A percentile compares a stretch with the other conserved stretches of the same genome.
Evolutionary conservation across 192 early-diverging fungal species (phyloP).

Genomic region (Coemansia sp.): DNA sequence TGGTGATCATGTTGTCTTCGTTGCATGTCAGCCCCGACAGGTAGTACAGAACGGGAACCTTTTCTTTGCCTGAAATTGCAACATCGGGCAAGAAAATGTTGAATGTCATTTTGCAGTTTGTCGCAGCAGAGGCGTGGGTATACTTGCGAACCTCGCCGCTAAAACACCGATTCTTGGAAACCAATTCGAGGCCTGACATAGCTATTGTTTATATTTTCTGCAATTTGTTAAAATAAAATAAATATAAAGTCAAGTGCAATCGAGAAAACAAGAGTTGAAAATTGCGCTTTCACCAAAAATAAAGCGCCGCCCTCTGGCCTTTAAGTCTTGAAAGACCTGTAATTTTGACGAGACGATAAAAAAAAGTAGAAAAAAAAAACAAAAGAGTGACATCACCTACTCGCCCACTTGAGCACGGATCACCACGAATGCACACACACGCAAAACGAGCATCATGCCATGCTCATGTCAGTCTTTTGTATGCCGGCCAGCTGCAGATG

Average conservation of each 20-base stretch:
- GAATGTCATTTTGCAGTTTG: constrained; percentile 73
- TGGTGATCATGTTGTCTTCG: constrained; percentile 88
- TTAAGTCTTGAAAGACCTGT: too few relatives aligned
- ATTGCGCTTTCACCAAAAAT: neutral
- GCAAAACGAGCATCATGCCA: too few relatives aligned
- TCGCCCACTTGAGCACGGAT: neutral
- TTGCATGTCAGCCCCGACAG: constrained; percentile 80
- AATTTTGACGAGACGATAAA: neutral
- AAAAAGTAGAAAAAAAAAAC: neutral
- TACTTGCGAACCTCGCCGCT: constrained; percentile 71
- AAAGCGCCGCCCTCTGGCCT: too few relatives aligned
- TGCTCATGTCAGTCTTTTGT: neutral
- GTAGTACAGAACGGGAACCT: constrained; percentile 60
- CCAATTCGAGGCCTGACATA: constrained; percentile 36
- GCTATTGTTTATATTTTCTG: neutral
- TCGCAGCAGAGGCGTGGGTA: constrained; percentile 60
- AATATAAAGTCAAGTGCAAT: neutral
- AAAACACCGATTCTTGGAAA: constrained; percentile 65
- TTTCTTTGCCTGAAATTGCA: constrained; percentile 19
- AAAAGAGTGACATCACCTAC: neutral
- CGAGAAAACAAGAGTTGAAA: too few relatives aligned
- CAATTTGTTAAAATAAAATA: neutral
- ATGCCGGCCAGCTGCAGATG: neutral
- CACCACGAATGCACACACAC: neutral
- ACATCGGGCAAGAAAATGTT: constrained; percentile 68